Base-by-base conservation (phyloP, 2,329 filamentous ascomycete species). In the Amauroascus verrucosus region DNA sequence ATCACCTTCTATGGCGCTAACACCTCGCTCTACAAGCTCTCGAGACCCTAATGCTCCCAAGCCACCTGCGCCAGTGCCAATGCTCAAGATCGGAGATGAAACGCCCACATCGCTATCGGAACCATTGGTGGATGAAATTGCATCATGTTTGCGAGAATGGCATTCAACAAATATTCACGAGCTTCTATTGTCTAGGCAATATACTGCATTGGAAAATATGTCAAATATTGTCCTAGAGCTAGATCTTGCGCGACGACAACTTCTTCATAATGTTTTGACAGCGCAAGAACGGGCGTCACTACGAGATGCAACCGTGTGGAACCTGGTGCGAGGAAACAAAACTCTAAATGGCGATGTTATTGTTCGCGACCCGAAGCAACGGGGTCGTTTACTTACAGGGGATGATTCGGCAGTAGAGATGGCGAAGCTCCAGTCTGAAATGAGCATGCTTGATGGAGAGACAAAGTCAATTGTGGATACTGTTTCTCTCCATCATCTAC, bases 1-100 rank as follows among this genome's bases (percentile, higher is more conserved):
- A 32, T 63, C 64, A 3, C 58, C 59, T 16, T 65, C 68, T 13
- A 61, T 68, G 35, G 66, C 68, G 18, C 62, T 67, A 40, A 68
- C 67, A 1, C 67, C 70, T 9, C 57, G 68, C 40, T 61, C 65
- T 7, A 58, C 65, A 24, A 53, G 63, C 37, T 66, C 68, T 28
- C 80, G 84, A 57, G 81, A 89, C 61, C 82, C 83, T 1, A 76
- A 80, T 64, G 80, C 62, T 20, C 64, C 67, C 8, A 88, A 88
- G 62, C 93, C 91, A 28, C 81, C 88, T 9, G 94, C 94, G 9
- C 93, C 93, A 0, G 90, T 98, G 7, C 93, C 93, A 3, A 93
- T 97, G 86, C 78, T 98, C 51, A 95, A 96, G 69, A 91, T 98
- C 66, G 93, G 93, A 55, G 93, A 98, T 65, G 93, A 98, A 73